phyloP scores from a whole-genome alignment of 2,329 filamentous ascomycete species.

The Trichoderma brevicompactum region DNA sequence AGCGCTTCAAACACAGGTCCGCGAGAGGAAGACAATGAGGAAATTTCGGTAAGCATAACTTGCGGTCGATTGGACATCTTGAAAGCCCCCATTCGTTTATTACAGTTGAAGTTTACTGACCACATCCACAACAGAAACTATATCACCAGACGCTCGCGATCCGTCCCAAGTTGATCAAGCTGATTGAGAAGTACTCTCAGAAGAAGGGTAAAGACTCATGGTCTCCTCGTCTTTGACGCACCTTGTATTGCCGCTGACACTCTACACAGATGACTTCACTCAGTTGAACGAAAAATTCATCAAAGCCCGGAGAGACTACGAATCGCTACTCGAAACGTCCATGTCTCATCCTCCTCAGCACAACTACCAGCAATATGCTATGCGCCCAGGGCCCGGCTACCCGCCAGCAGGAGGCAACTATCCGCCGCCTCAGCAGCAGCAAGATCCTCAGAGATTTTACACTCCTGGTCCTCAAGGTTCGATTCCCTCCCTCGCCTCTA shows the following conservation, averaged over 20 bases:
- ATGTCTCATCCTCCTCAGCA: conserved; percentile 92
- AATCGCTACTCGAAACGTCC: conserved; percentile 90
- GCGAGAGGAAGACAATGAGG: conserved; percentile 91
- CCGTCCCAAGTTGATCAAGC: conserved; percentile 92
- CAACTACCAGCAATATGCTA: conserved; percentile 71
- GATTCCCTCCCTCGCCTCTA: neutral
- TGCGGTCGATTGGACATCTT: too few species aligned
- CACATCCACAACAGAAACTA: conserved; percentile 59
- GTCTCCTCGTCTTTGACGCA: too few species aligned
- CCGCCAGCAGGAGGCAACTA: conserved; percentile 39
- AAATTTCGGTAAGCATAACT: conserved; percentile 71
- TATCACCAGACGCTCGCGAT: conserved; percentile 96
- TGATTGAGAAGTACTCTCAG: conserved; percentile 98
- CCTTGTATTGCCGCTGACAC: neutral
- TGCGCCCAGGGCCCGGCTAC: conserved; percentile 59
- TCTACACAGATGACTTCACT: conserved; percentile 83
- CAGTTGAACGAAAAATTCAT: conserved; percentile 99
- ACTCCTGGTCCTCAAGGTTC: conserved; percentile 45
- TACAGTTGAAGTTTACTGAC: conserved; percentile 27
- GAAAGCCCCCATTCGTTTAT: too few species aligned
- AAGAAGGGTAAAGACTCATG: conserved; percentile 75
- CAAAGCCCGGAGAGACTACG: conserved; percentile 95
- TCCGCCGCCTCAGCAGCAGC: conserved; percentile 49
- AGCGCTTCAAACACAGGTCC: conserved; percentile 82
- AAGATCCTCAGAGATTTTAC: conserved; percentile 72